A percentile compares a stretch with the other conserved stretches of the same genome.
phyloP scores from a whole-genome alignment of 2,329 filamentous ascomycete species.

The Dactylonectria macrodidyma region DNA sequence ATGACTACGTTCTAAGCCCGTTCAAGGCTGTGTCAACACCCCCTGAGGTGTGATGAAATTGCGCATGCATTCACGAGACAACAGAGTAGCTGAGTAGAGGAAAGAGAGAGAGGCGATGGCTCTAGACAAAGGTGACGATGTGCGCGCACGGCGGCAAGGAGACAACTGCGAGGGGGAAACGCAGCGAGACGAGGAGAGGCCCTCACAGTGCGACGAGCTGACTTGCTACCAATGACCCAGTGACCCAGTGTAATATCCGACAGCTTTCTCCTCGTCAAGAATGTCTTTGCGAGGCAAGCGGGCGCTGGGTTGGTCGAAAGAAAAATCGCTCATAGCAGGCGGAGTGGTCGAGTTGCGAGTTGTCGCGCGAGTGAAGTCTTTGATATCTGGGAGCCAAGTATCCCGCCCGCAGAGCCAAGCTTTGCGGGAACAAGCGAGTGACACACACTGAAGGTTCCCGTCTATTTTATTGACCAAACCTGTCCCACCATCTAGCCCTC shows the following conservation, averaged over 20 bases:
- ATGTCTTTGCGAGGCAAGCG: conserved; percentile 19
- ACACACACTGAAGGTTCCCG: conserved; percentile 36
- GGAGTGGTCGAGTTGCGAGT: conserved; percentile 28
- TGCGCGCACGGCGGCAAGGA: conserved; percentile 28
- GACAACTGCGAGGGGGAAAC: conserved; percentile 10
- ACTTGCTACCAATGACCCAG: neutral
- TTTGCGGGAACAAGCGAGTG: conserved; percentile 39
- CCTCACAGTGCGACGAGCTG: conserved; percentile 25
- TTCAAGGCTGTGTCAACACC: conserved; percentile 30
- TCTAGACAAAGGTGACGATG: neutral
- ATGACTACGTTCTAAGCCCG: conserved; percentile 32
- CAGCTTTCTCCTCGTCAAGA: conserved; percentile 2
- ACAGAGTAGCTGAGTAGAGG: neutral
- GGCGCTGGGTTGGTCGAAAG: conserved; percentile 20
- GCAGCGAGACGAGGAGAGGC: conserved; percentile 11
- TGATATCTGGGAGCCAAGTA: conserved; percentile 32
- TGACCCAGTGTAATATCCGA: conserved; percentile 33
- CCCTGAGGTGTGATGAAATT: conserved; percentile 25
- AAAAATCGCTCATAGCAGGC: conserved; percentile 39
- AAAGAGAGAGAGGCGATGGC: conserved; percentile 3
- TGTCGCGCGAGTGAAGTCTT: conserved; percentile 34
- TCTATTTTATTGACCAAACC: conserved; percentile 8
- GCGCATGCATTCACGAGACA: conserved; percentile 24
- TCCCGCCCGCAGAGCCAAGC: conserved; percentile 26
- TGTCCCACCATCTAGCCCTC: conserved; percentile 12